Conservation (phyloP, 441 rosid genomes). For the Eutrema salsugineum region DNA sequence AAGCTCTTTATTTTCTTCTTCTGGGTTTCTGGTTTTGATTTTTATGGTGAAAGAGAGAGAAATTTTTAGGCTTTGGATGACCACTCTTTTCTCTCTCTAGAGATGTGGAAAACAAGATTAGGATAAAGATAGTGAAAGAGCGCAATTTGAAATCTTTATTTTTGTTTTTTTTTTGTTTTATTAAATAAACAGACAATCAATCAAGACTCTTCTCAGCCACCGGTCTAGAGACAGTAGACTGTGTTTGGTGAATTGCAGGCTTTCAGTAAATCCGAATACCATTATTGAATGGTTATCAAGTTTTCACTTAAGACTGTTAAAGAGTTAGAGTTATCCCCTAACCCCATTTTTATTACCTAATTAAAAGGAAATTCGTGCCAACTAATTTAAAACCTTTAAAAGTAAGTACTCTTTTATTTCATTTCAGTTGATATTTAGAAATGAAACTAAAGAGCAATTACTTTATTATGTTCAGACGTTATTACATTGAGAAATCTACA, state of each 20-base stretch:
- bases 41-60: constrained; percentile 22
- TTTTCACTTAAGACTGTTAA: neutral
- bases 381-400: neutral
- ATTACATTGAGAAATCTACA: no score
- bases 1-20: constrained; percentile 8
- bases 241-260: constrained; percentile 1
- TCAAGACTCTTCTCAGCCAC: constrained; percentile 3
- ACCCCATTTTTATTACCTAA: neutral
- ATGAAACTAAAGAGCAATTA: neutral
- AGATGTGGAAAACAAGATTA: constrained; percentile 6
- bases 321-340: neutral
- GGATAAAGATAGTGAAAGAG: constrained; percentile 3
- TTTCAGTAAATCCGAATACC: neutral
- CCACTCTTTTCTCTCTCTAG: constrained; percentile 11
- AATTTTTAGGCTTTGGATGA: neutral
- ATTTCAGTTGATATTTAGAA: neutral
- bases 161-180: neutral
- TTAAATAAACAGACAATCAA: neutral
- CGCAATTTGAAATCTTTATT: neutral
- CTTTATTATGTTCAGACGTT: no score
- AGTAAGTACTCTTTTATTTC: neutral
- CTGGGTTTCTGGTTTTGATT: constrained; percentile 19
- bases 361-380: neutral
- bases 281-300: neutral
- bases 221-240: constrained; percentile 9